Percentiles rank a stretch among this genome's conserved stretches.
phyloP scores from a whole-genome alignment of 768 basidiomycete genomes.

The Saitozyma podzolica region DNA sequence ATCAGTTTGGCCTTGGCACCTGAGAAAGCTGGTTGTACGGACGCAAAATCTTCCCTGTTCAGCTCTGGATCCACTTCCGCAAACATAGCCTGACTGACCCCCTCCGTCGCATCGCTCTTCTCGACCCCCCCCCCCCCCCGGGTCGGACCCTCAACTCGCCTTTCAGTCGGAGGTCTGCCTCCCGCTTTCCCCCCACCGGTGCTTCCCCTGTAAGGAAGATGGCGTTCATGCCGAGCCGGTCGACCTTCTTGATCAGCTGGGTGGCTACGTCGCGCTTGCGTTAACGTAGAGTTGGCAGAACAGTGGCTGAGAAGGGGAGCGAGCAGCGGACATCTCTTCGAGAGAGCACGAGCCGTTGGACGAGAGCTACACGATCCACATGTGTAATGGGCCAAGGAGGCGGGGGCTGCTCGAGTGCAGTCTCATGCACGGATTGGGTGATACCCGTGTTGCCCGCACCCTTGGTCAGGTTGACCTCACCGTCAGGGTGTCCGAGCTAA shows the following conservation, averaged over 20 bases:
- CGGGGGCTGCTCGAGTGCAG: no score
- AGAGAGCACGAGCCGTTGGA: slow-evolving; percentile 51
- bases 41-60: slow-evolving; percentile 52
- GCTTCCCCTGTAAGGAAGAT: slow-evolving; percentile 92
- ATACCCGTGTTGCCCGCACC: slow-evolving; percentile 67
- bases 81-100: slow-evolving; percentile 50
- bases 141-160: slow-evolving; percentile 42
- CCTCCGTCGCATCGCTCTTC: slow-evolving; percentile 35
- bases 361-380: slow-evolving; percentile 44
- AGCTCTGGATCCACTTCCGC: slow-evolving; percentile 52
- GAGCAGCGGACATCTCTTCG: slow-evolving; percentile 51
- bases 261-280: slow-evolving; percentile 54
- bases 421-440: slow-evolving; percentile 61
- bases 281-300: slow-evolving; percentile 72
- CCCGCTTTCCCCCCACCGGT: slow-evolving; percentile 72
- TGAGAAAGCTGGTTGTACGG: neutral
- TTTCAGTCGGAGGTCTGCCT: slow-evolving; percentile 44
- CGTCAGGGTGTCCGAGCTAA: slow-evolving; percentile 74
- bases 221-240: slow-evolving; percentile 74
- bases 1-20: slow-evolving; percentile 1
- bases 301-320: slow-evolving; percentile 41
- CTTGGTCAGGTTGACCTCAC: slow-evolving; percentile 76
- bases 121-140: slow-evolving; percentile 35
- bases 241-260: slow-evolving; percentile 66
- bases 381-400: no score